phyloP scores from a whole-genome alignment of 495 filamentous ascomycete species.

The Pseudomonodictys pantanalensis region DNA sequence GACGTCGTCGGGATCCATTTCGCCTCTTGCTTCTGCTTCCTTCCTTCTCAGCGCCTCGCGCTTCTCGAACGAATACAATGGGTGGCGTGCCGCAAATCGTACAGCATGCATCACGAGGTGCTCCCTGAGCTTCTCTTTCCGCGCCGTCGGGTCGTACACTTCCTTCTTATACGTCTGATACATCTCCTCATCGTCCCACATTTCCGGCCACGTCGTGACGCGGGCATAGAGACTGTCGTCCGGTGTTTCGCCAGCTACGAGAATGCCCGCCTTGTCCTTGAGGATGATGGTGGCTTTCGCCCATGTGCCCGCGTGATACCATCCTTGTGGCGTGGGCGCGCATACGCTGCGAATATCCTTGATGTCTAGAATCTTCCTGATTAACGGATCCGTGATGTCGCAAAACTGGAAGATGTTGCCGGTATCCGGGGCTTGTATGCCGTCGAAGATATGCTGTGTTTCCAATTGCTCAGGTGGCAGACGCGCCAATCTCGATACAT shows the following conservation, averaged over 20 bases:
- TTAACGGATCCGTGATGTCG: constrained; percentile 79
- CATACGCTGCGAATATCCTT: constrained; percentile 47
- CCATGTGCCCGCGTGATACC: constrained; percentile 74
- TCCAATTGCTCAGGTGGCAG: constrained; percentile 32
- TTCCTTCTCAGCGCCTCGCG: constrained; percentile 1
- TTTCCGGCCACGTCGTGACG: constrained; percentile 45
- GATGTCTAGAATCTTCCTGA: constrained; percentile 53
- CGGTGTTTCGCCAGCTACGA: constrained; percentile 30
- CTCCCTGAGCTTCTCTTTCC: constrained; percentile 16
- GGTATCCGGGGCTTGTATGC: constrained; percentile 61
- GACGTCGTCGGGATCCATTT: background rate
- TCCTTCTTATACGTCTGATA: constrained; percentile 7
- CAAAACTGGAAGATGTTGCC: constrained; percentile 91
- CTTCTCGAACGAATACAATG: constrained; percentile 21
- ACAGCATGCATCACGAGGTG: constrained; percentile 12
- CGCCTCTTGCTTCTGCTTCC: background rate
- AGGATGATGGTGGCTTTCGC: constrained; percentile 80
- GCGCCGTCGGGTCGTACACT: background rate
- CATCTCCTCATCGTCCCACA: constrained; percentile 17
- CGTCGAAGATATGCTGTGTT: constrained; percentile 72
- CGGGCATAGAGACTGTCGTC: constrained; percentile 53
- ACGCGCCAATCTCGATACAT: background rate
- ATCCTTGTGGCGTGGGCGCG: constrained; percentile 60
- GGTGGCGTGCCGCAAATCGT: constrained; percentile 15
- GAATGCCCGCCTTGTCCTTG: constrained; percentile 65